These are phyloP conservation scores for Coelastrella sp. DNA, from an alignment of 139 green algal species.

Conservation along the genomic window DNA sequence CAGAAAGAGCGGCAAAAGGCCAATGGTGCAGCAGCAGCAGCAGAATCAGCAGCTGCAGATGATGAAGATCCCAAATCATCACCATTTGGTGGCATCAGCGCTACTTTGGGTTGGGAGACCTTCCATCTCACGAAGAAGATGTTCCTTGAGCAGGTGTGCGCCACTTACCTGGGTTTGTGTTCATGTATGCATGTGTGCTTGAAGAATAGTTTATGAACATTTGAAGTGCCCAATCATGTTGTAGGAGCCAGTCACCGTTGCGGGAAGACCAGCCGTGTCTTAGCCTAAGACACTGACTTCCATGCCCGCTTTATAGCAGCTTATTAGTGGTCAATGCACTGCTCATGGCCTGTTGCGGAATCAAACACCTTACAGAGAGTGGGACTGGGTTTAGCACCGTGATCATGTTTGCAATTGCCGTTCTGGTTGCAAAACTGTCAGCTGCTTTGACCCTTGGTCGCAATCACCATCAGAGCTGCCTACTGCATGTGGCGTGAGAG, in stretches of 20 bases:
- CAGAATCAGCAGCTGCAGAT: background rate
- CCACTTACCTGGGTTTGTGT: background rate
- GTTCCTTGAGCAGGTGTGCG: constrained; percentile 73
- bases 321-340: too few species aligned
- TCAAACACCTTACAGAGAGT: too few species aligned
- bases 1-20: constrained; percentile 10
- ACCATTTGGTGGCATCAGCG: constrained; percentile 76
- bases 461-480: too few species aligned
- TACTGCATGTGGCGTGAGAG: too few species aligned
- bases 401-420: too few species aligned
- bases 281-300: too few species aligned
- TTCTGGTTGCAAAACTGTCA: too few species aligned
- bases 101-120: constrained; percentile 84
- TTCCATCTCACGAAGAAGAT: constrained; percentile 77
- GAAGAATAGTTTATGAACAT: background rate
- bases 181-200: background rate
- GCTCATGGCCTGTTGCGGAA: too few species aligned
- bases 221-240: background rate
- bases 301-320: too few species aligned
- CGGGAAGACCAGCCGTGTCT: too few species aligned
- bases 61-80: constrained; percentile 51
- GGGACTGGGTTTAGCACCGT: too few species aligned
- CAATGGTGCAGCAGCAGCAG: background rate
- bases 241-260: background rate
- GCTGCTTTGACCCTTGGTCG: too few species aligned